phyloP scores from a whole-genome alignment of 169 alveolate species.

The Cryptosporidium meleagridis region DNA sequence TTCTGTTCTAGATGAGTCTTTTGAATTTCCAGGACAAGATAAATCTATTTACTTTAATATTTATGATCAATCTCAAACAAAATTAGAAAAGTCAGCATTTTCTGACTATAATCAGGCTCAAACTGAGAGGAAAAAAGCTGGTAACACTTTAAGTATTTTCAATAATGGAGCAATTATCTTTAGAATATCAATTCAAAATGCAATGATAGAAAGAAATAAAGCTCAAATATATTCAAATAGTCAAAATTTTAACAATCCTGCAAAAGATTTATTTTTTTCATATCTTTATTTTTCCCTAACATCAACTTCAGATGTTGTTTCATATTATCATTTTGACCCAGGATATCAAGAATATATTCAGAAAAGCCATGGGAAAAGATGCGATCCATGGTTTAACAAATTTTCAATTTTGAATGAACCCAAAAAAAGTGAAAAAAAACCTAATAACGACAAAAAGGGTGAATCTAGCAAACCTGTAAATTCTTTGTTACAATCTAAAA shows the following conservation, averaged over 20 bases:
- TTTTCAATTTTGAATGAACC: not conserved
- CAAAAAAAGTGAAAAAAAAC: not conserved
- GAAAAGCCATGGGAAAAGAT: not conserved
- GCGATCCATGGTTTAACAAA: not conserved
- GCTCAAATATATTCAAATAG: not conserved
- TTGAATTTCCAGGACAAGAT: not conserved
- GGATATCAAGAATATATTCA: not conserved
- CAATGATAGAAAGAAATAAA: not conserved
- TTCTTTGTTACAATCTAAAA: not conserved
- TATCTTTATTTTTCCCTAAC: constrained; percentile 13
- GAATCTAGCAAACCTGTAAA: not conserved
- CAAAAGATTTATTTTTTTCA: not conserved
- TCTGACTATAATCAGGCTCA: not conserved
- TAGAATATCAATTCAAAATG: constrained; percentile 13
- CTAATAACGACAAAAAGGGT: not conserved
- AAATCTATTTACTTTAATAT: constrained; percentile 1
- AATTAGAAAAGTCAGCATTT: not conserved
- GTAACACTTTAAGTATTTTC: constrained; percentile 14
- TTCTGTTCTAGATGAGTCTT: not conserved
- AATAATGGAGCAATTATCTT: constrained; percentile 32
- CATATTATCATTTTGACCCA: not conserved
- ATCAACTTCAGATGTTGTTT: constrained; percentile 3
- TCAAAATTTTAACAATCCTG: not conserved
- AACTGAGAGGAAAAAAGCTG: not conserved
- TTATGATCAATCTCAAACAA: not conserved